Evolutionary conservation across 1,284 basidiomycete genomes (phyloP), one percentile per base, ranked within the genome.

Genomic region (Xanthoconium separans): DNA sequence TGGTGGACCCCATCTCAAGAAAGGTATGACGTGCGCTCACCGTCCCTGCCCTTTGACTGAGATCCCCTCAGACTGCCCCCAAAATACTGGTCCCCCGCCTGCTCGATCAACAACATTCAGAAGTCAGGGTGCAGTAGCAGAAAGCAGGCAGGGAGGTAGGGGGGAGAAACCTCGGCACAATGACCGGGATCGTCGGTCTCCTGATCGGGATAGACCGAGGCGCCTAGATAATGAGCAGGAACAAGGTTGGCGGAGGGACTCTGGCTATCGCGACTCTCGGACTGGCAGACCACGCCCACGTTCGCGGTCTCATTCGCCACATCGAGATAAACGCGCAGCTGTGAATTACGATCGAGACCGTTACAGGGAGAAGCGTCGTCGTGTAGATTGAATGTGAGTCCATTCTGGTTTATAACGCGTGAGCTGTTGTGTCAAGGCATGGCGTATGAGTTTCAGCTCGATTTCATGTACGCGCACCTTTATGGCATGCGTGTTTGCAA

Each of bases 1-100:
- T 67, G 93, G 93, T 18, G 93, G 93, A 0, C 89, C 91, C 8
- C 93, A 96, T 77, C 72, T 93, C 43, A 93, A 93, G 69, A 91
- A 89, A 79, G 91, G 91, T 89, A 58, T 39, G 73, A 33, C n/a
- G 45, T 24, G 6, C 3, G 18, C 18, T 51, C 39, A 40, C 18
- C 20, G 6, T 39, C 20, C 12, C 15, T 36, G 37, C 34, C 44
- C 24, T 54, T 44, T 54, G 45, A 53, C 56, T 57, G 20, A 61
- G 12, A 24, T 10, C 31, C 44, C 31, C 30, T 13, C 29, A 91
- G 89, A 91, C 63, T 91, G 89, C 66, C 89, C 89, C 15, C 83
- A 90, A 70, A 84, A 83, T 57, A 77, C 73, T n/a, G 79, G 81
- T 30, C 71, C 75, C 11, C 65, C 76, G 18, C 73, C 76, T 18